Base-by-base conservation (phyloP, 805 yeast genomes). In the Wickerhamiella shivajii region DNA sequence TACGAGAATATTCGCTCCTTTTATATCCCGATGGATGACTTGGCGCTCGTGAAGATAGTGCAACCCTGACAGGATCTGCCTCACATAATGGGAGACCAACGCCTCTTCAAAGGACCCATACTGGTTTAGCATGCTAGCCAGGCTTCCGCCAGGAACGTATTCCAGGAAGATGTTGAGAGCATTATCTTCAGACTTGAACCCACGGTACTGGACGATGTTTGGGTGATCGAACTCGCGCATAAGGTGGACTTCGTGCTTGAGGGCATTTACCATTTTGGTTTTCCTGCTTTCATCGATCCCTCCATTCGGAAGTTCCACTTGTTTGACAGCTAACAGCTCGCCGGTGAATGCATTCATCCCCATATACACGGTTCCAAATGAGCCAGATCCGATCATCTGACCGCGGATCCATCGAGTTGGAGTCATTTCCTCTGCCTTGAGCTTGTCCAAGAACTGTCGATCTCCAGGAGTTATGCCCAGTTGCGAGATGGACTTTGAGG, bases 291-390 rank as follows among this genome's bases (percentile, higher is more conserved):
- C 44, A 24, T 46, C 58, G 29, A 40, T 52, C 22, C 42, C 46
- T 13, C 49, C 64, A 37, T 39, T 55, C 2, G 78, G 75, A 12
- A 85, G 52, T 29, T 76, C 77, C 1, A 90, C 95, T 52, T 85
- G 95, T 50, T 90, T 90, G 13, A 90, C 95, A 1, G 97, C 98
- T 93, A 87, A 81, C 33, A 90, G 62, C 51, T 84, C 97, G 27
- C 98, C 98, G 0, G 93, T 84, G 21, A 76, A 56, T 1, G 93
- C 78, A 51, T 85, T 81, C 74, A 90, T 73, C 0, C 96, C 98
- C 23, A 90, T 59, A 41, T 77, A 85, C 2, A 90, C 98, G 2
- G 81, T 74, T 20, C 97, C 98, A 61, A 84, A 90, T 39, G 92
- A 76, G 3, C 98, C 98, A 7, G 87, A 75, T 0, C 98, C 98